phyloP scores from a whole-genome alignment of 164 flowering plant genomes.

The Vitis rupestris region DNA sequence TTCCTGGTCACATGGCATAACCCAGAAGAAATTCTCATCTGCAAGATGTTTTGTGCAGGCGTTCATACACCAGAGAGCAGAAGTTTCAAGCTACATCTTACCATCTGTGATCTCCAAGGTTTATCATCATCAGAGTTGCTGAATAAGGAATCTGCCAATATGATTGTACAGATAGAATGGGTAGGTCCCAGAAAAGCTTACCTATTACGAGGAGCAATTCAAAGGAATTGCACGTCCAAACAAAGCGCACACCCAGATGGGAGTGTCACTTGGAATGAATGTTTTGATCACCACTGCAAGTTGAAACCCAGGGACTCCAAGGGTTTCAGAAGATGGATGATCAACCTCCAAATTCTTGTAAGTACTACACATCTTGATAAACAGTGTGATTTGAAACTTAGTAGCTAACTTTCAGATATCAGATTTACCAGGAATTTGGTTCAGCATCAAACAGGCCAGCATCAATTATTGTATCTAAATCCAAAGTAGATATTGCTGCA shows the following conservation, averaged over 20 bases:
- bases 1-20: neutral
- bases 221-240: slow-evolving; percentile 15
- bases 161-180: slow-evolving; percentile 24
- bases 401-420: neutral
- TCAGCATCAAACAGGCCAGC: slow-evolving; percentile 9
- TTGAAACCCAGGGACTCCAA: slow-evolving; percentile 16
- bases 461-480: slow-evolving; percentile 12
- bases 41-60: neutral
- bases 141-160: neutral
- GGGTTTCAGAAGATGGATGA: slow-evolving; percentile 18
- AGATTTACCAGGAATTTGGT: slow-evolving; percentile 15
- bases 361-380: slow-evolving; percentile 8
- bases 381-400: neutral
- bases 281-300: slow-evolving; percentile 23
- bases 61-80: neutral
- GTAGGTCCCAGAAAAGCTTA: slow-evolving; percentile 6
- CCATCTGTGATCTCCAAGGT: slow-evolving; percentile 15
- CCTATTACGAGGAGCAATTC: slow-evolving; percentile 1
- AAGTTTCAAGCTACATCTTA: slow-evolving; percentile 21
- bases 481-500: slow-evolving; percentile 15
- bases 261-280: slow-evolving; percentile 24
- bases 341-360: slow-evolving; percentile 26
- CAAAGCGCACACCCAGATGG: slow-evolving; percentile 17
- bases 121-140: neutral
- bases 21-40: no score